These are phyloP conservation scores for Xanthoconium stramineum DNA, from an alignment of 768 basidiomycete genomes.

Conservation along the genomic window DNA sequence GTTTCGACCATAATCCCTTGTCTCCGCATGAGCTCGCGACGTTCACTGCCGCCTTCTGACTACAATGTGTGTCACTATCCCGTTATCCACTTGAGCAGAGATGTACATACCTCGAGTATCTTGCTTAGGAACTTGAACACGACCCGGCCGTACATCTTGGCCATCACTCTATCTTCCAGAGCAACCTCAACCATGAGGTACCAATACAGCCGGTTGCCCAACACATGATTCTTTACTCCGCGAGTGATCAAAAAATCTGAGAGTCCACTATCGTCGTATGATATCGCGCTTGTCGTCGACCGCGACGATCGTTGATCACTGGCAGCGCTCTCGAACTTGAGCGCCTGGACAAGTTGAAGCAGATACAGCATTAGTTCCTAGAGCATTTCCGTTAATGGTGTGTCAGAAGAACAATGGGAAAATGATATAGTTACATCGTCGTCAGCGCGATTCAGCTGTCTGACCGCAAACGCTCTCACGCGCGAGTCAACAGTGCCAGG, in stretches of 20 bases:
- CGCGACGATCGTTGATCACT: constrained; percentile 76
- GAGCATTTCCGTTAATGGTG: background rate
- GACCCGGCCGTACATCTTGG: constrained; percentile 91
- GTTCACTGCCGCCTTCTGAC: constrained; percentile 74
- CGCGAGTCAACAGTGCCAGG: constrained; percentile 88
- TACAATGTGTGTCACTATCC: constrained; percentile 25
- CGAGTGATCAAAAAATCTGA: constrained; percentile 89
- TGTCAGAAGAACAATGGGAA: background rate
- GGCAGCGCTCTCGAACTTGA: constrained; percentile 89
- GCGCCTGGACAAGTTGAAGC: constrained; percentile 93
- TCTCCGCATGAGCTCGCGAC: constrained; percentile 84
- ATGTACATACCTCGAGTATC: constrained; percentile 67
- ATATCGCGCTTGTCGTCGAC: constrained; percentile 68
- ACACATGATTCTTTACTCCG: constrained; percentile 74
- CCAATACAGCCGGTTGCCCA: constrained; percentile 95
- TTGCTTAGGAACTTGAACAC: constrained; percentile 88
- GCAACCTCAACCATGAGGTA: constrained; percentile 97
- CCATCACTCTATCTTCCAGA: constrained; percentile 77
- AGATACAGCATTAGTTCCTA: constrained; percentile 93
- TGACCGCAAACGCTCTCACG: constrained; percentile 92
- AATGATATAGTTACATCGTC: constrained; percentile 68
- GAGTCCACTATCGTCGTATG: constrained; percentile 89
- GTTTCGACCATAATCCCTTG: constrained; percentile 89
- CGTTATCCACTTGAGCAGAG: background rate
- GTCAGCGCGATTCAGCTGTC: constrained; percentile 85